A percentile compares a stretch with the other conserved stretches of the same genome.
These are phyloP conservation scores for Croton laevigatus DNA, from an alignment of 441 rosid species.

Conservation along the genomic window DNA sequence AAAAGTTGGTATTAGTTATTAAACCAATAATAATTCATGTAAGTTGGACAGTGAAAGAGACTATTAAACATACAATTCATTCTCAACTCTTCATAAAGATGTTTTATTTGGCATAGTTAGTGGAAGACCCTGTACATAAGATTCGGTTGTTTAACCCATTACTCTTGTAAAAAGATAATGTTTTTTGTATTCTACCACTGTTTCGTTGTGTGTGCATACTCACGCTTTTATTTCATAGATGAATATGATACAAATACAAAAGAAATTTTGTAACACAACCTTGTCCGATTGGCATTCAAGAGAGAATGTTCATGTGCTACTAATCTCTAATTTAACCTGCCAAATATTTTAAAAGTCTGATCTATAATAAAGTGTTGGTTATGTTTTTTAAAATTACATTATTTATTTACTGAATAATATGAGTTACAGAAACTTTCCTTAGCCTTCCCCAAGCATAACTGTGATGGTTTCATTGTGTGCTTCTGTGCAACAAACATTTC, in stretches of 20 bases:
- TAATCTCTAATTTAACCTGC: neutral
- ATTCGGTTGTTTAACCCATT: constrained; percentile 78
- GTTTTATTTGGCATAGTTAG: constrained; percentile 68
- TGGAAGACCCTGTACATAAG: constrained; percentile 66
- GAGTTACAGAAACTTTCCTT: neutral
- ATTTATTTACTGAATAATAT: neutral
- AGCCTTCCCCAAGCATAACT: neutral
- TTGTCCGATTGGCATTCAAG: neutral
- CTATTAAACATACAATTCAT: constrained; percentile 17
- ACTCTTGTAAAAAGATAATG: constrained; percentile 58
- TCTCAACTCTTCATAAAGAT: constrained; percentile 38
- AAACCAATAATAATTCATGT: too few relatives aligned
- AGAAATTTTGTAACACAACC: neutral
- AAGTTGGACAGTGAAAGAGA: neutral
- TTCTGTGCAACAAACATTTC: neutral
- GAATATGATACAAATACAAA: neutral
- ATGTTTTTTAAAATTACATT: neutral
- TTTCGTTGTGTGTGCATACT: constrained; percentile 24
- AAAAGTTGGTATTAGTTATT: too few relatives aligned
- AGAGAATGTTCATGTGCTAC: neutral
- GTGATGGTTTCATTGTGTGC: neutral
- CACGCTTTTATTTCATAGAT: neutral
- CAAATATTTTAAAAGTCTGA: neutral
- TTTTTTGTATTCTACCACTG: constrained; percentile 66
- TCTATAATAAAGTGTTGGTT: neutral